Percentiles rank a stretch among this genome's conserved stretches.
Evolutionary conservation across 495 filamentous ascomycete species (phyloP).

Genomic region (Daldinia grandis): DNA sequence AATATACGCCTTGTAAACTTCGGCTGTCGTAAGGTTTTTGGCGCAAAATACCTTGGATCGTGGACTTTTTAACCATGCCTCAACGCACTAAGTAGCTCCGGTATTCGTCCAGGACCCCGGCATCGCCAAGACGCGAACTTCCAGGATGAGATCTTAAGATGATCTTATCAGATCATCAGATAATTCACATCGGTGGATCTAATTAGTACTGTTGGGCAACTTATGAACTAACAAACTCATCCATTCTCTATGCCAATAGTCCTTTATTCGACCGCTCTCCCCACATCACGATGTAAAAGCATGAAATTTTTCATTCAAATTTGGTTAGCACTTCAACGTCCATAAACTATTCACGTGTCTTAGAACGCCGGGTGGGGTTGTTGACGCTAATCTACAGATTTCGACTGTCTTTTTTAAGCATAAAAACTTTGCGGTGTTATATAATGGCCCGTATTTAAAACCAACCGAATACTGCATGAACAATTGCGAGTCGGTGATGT

Average conservation of each 20-base stretch:
- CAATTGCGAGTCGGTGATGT: neutral
- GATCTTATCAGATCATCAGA: conserved; percentile 63
- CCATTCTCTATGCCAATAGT: neutral
- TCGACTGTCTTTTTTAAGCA: neutral
- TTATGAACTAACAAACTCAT: neutral
- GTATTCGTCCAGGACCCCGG: conserved; percentile 26
- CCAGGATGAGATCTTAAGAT: conserved; percentile 26
- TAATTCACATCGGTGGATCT: conserved; percentile 26
- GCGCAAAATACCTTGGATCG: neutral
- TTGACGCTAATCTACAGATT: neutral
- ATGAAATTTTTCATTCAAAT: neutral
- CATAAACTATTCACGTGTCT: neutral
- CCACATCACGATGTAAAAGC: neutral
- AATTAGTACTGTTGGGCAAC: neutral
- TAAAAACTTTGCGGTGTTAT: neutral
- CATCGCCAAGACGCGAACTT: conserved; percentile 16
- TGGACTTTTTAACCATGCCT: neutral
- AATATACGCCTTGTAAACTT: neutral
- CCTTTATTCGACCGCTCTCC: neutral
- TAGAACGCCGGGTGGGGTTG: neutral
- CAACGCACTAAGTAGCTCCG: conserved; percentile 9
- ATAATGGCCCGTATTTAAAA: neutral
- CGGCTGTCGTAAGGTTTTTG: neutral
- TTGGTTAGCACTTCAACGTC: neutral
- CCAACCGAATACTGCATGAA: neutral